Conservation (phyloP, 768 basidiomycete species). For the Candolleomyces efflorescens region DNA sequence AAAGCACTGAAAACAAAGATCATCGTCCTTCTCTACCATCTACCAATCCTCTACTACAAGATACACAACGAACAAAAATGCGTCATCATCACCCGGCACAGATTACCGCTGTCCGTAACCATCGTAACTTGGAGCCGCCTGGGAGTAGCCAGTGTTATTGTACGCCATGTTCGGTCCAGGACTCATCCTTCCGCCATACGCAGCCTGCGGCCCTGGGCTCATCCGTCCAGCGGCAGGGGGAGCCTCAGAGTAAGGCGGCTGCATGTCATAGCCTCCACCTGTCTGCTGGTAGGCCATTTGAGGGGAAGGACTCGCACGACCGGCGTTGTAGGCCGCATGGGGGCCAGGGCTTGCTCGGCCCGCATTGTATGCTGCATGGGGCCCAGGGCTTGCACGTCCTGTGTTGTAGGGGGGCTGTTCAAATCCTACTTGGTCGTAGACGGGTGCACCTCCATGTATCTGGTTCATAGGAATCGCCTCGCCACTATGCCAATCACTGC, state of each 20-base stretch:
- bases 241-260: neutral
- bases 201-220: conserved; percentile 24
- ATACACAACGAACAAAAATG: neutral
- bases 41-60: neutral
- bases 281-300: neutral
- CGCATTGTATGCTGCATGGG: conserved; percentile 30
- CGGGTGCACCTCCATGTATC: conserved; percentile 24
- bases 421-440: neutral
- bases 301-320: conserved; percentile 17
- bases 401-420: conserved; percentile 12
- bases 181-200: conserved; percentile 27
- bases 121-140: conserved; percentile 2
- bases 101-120: conserved; percentile 7
- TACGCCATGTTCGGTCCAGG: conserved; percentile 44
- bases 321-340: conserved; percentile 21
- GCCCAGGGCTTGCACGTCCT: conserved; percentile 33
- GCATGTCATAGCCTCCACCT: conserved; percentile 17
- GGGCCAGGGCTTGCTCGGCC: conserved; percentile 24
- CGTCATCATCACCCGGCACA: neutral
- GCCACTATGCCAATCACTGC: conserved; percentile 32
- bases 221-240: conserved; percentile 20
- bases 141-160: neutral
- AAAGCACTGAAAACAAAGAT: neutral
- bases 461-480: conserved; percentile 80
- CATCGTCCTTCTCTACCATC: neutral